These are phyloP conservation scores for Knoxia roxburghii DNA, from an alignment of 257 asterid species.

Conservation along the genomic window DNA sequence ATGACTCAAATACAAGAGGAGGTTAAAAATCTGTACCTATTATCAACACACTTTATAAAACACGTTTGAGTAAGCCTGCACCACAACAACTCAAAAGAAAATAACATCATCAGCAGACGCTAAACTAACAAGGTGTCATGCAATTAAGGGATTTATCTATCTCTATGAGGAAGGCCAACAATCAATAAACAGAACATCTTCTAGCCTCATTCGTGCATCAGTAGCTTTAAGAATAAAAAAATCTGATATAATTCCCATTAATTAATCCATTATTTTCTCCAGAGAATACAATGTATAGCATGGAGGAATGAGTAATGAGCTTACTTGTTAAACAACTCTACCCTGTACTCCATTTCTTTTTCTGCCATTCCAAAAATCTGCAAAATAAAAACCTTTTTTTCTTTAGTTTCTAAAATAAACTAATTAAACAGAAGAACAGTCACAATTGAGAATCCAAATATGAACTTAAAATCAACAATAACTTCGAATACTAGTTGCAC, in stretches of 20 bases:
- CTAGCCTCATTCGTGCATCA: neutral
- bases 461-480: neutral
- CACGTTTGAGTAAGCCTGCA: conserved; percentile 86
- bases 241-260: no score
- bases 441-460: neutral
- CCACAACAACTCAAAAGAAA: conserved; percentile 9
- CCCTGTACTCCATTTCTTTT: conserved; percentile 79
- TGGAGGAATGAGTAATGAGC: neutral
- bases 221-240: neutral
- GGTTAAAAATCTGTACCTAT: conserved; percentile 39
- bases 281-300: no score
- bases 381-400: no score
- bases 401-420: no score
- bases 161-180: neutral
- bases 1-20: neutral
- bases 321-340: conserved; percentile 72
- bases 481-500: conserved; percentile 16
- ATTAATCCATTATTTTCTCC: neutral
- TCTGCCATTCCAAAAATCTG: conserved; percentile 71
- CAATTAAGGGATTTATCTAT: neutral
- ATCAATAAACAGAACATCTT: no score
- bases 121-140: neutral
- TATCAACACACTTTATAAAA: conserved; percentile 73
- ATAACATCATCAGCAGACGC: conserved; percentile 1
- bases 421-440: neutral